phyloP scores from a whole-genome alignment of 1,139 yeast species.

The Suhomyces coccinellae region DNA sequence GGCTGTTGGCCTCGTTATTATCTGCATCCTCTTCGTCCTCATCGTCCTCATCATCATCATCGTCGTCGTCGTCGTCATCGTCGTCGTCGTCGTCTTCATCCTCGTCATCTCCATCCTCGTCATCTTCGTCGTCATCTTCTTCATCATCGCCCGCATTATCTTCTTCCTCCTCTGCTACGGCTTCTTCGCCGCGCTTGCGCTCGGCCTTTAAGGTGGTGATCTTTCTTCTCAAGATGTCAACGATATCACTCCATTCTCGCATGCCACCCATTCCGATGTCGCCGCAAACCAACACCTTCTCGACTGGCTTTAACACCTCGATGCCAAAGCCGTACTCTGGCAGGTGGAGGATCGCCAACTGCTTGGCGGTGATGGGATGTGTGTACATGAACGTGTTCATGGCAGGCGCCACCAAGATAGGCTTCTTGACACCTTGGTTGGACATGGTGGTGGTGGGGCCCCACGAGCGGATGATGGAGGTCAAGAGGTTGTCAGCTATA shows the following conservation, averaged over 20 bases:
- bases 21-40: constrained; percentile 21
- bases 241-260: constrained; percentile 95
- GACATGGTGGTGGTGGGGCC: constrained; percentile 51
- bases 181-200: constrained; percentile 24
- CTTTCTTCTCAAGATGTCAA: constrained; percentile 67
- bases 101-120: constrained; percentile 34
- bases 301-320: constrained; percentile 86
- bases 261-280: constrained; percentile 98
- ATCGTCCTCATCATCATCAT: constrained; percentile 33
- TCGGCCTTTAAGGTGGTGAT: constrained; percentile 38
- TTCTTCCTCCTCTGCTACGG: constrained; percentile 28
- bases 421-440: constrained; percentile 45
- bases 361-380: constrained; percentile 89
- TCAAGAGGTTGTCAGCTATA: constrained; percentile 80
- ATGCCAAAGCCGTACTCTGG: constrained; percentile 52
- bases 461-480: constrained; percentile 90
- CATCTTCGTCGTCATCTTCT: constrained; percentile 33
- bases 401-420: constrained; percentile 91
- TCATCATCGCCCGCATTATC: constrained; percentile 24
- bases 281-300: constrained; percentile 90
- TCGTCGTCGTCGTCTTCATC: constrained; percentile 42
- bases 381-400: constrained; percentile 97
- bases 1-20: constrained; percentile 1
- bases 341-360: constrained; percentile 55
- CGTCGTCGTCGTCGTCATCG: constrained; percentile 39